A percentile compares a stretch with the other conserved stretches of the same genome.
Conservation (phyloP, 1,284 basidiomycete species). For the Somion occarium region DNA sequence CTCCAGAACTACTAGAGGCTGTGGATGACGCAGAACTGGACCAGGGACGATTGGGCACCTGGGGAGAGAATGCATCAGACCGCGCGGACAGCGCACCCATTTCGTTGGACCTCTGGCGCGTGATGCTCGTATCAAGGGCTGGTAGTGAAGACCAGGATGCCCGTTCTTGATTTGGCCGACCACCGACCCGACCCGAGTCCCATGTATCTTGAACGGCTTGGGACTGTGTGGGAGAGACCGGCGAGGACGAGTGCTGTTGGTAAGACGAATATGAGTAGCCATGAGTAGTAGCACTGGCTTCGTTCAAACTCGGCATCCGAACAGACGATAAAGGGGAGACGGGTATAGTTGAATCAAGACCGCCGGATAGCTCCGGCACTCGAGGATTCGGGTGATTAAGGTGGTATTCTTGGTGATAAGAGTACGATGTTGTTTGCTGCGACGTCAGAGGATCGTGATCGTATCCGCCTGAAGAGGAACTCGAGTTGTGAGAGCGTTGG, state of each 20-base stretch:
- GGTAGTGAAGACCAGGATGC: constrained; percentile 26
- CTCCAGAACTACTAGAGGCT: constrained; percentile 23
- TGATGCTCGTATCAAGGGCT: constrained; percentile 24
- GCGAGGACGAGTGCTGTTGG: constrained; percentile 11
- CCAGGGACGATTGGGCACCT: constrained; percentile 26
- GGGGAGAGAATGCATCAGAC: constrained; percentile 23
- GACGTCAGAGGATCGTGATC: constrained; percentile 10
- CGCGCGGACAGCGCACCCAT: constrained; percentile 13
- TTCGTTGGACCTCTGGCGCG: constrained; percentile 19
- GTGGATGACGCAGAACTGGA: constrained; percentile 25
- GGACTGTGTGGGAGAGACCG: constrained; percentile 6
- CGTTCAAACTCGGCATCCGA: constrained; percentile 17
- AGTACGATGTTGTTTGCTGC: constrained; percentile 15
- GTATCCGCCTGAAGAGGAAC: constrained; percentile 14
- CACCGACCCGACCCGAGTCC: constrained; percentile 15
- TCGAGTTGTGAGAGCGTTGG: constrained; percentile 13
- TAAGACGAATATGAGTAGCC: constrained; percentile 15
- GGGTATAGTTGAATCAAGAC: constrained; percentile 7
- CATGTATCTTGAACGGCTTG: constrained; percentile 15
- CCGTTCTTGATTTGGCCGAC: constrained; percentile 15
- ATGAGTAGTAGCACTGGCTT: constrained; percentile 12
- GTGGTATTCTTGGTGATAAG: constrained; percentile 17
- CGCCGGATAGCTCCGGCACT: constrained; percentile 3
- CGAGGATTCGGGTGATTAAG: constrained; percentile 1
- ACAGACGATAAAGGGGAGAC: constrained; percentile 12